Percentiles rank a stretch among this genome's conserved stretches.
Conservation (phyloP, 306 rosid genomes). For the Quercus wislizeni region DNA sequence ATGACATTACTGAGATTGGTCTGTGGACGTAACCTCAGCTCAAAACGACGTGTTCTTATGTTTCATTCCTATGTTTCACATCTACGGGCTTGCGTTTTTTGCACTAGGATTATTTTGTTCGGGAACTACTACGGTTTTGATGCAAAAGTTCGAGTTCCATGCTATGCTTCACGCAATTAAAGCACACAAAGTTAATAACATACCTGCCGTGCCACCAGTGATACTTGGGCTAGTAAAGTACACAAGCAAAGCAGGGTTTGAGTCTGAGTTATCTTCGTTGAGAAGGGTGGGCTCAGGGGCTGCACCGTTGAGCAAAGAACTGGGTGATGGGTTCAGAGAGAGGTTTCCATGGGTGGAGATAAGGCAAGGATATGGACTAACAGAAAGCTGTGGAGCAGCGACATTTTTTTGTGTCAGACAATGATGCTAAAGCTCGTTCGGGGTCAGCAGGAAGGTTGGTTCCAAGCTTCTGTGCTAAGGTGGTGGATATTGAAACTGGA, state of each 20-base stretch:
- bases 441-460: conserved; percentile 58
- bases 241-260: conserved; percentile 34
- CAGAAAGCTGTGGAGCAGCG: conserved; percentile 66
- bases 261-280: conserved; percentile 54
- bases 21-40: conserved; percentile 38
- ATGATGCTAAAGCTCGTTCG: conserved; percentile 45
- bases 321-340: conserved; percentile 50
- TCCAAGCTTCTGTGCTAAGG: conserved; percentile 65
- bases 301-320: conserved; percentile 79
- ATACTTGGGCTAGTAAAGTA: conserved; percentile 62
- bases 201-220: conserved; percentile 90
- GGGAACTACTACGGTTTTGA: conserved; percentile 58
- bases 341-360: conserved; percentile 84
- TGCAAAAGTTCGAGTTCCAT: conserved; percentile 59
- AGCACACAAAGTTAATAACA: conserved; percentile 50
- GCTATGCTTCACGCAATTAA: conserved; percentile 60
- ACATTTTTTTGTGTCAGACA: conserved; percentile 40
- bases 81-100: conserved; percentile 74
- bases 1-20: conserved; percentile 56
- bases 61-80: conserved; percentile 88
- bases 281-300: conserved; percentile 77
- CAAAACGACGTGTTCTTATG: conserved; percentile 63
- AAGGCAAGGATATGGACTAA: conserved; percentile 82
- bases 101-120: conserved; percentile 59
- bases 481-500: conserved; percentile 58